These are phyloP conservation scores for Leptographium procerum DNA, from an alignment of 2,329 filamentous ascomycete genomes.

Conservation along the genomic window DNA sequence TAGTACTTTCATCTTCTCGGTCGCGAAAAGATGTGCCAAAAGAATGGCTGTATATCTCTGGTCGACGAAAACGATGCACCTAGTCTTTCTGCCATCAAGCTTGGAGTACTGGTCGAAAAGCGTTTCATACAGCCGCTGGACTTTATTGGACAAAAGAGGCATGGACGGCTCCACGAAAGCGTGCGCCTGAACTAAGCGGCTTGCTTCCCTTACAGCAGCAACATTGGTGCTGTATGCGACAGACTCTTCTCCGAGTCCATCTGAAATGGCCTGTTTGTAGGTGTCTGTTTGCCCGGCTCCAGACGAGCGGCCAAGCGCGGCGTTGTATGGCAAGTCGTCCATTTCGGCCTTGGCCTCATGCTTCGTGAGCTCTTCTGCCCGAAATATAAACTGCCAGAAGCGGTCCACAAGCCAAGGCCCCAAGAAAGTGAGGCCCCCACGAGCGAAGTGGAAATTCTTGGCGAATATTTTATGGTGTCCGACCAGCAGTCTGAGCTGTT, in stretches of 20 bases:
- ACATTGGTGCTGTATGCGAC: conserved; percentile 19
- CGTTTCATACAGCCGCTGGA: conserved; percentile 45
- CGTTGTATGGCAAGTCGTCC: conserved; percentile 7
- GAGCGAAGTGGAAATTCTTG: conserved; percentile 47
- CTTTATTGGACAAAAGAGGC: conserved; percentile 58
- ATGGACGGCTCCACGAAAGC: conserved; percentile 25
- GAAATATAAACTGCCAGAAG: conserved; percentile 63
- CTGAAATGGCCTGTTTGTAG: background rate
- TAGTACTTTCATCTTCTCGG: conserved; percentile 40
- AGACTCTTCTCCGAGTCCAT: background rate
- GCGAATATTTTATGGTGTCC: conserved; percentile 34
- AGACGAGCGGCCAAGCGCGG: background rate
- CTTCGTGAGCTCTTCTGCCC: conserved; percentile 48
- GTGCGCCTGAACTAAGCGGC: conserved; percentile 41
- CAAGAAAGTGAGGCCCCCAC: conserved; percentile 50
- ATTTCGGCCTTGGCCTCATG: conserved; percentile 43
- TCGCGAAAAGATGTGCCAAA: conserved; percentile 55
- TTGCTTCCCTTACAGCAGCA: conserved; percentile 46
- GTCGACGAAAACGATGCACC: conserved; percentile 80
- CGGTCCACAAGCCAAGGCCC: conserved; percentile 79
- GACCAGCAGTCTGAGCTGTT: conserved; percentile 36
- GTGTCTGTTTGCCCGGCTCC: background rate
- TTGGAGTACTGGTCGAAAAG: conserved; percentile 52
- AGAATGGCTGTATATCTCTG: conserved; percentile 66
- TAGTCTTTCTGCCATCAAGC: conserved; percentile 38